Base-by-base conservation (phyloP, 1,284 basidiomycete genomes). In the Xerocomus minutiporus region DNA sequence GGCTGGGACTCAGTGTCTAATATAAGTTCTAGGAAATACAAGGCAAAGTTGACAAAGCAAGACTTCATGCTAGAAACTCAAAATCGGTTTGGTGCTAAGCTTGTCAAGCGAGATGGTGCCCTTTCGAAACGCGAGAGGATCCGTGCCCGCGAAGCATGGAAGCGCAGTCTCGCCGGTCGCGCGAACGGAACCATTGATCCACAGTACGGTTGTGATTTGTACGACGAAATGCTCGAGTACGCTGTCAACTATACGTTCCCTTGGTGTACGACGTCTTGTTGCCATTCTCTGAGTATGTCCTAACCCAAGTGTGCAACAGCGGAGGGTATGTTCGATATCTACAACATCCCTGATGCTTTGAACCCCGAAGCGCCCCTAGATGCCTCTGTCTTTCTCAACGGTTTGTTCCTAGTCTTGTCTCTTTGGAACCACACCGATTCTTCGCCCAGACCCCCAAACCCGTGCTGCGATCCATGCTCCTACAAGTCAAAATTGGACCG, bases 381-480 rank as follows among this genome's bases (percentile, higher is more conserved):
- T 59, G 75, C 75, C 5, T 71, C 68, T 36, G 66, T 78, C 31
- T 88, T 86, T 64, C 70, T 85, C 53, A 87, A 88, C 57, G 77
- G 86, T 84, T 50, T 32, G 73, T 60, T 11, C 25, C 12, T 32
- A 7, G 2, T 34, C 23, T 4, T 20, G 20, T 36, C 38, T 17
- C 25, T 12, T 46, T 38, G n/a, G 17, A 11, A 32, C 28, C 9
- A 11, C 17, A n/a, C 23, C 12, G 57, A 48, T 58, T 8, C 6
- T 8, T 32, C 8, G 35, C 28, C 17, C 53, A 85, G 84, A 86
- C 59, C 70, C 74, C 28, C 73, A 66, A 20, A 79, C 76, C 8
- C 72, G 78, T 31, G 68, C 76, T 31, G 87, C 86, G 0, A 67
- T 89, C 20, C 86, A 89, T 65, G 86, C 85, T 1, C 86, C 86